Conservation (phyloP, 108 stramenopile genomes). For the Discostella pseudostelligera region DNA sequence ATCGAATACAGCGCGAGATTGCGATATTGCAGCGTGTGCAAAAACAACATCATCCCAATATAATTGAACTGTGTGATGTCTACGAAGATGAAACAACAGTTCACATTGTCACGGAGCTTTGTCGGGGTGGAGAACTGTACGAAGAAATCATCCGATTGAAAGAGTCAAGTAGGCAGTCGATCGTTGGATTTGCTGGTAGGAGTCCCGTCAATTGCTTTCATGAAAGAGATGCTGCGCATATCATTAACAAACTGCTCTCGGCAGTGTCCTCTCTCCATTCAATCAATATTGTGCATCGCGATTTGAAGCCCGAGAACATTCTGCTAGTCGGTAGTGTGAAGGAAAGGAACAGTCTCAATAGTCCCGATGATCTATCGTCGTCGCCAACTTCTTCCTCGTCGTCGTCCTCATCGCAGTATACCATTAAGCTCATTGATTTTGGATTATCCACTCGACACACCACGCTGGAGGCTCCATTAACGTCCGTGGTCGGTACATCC, state of each 20-base stretch:
- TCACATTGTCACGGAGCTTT: constrained; percentile 81
- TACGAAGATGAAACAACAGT: constrained; percentile 71
- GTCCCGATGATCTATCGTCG: too few species aligned
- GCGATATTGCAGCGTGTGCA: constrained; percentile 27
- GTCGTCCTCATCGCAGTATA: too few species aligned
- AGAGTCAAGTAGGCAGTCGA: constrained; percentile 25
- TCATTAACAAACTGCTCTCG: constrained; percentile 35
- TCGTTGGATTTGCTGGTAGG: not conserved
- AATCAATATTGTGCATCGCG: constrained; percentile 60
- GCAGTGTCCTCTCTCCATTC: constrained; percentile 67
- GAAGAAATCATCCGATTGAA: constrained; percentile 57
- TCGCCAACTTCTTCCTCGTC: constrained; percentile 14
- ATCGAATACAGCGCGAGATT: constrained; percentile 47
- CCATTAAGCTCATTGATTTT: constrained; percentile 76
- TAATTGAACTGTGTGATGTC: constrained; percentile 71
- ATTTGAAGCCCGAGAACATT: constrained; percentile 74
- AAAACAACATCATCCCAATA: constrained; percentile 67
- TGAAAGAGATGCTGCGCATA: constrained; percentile 15
- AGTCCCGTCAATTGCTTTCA: constrained; percentile 10
- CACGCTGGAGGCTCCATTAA: constrained; percentile 23
- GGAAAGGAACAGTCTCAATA: constrained; percentile 11
- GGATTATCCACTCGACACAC: constrained; percentile 47
- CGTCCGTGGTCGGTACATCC: constrained; percentile 47
- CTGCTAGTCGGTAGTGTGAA: constrained; percentile 44
- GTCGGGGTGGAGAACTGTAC: constrained; percentile 80